Percentiles rank a stretch among this genome's conserved stretches.
Conservation (phyloP, 768 basidiomycete genomes). For the Trametes sanguinea region DNA sequence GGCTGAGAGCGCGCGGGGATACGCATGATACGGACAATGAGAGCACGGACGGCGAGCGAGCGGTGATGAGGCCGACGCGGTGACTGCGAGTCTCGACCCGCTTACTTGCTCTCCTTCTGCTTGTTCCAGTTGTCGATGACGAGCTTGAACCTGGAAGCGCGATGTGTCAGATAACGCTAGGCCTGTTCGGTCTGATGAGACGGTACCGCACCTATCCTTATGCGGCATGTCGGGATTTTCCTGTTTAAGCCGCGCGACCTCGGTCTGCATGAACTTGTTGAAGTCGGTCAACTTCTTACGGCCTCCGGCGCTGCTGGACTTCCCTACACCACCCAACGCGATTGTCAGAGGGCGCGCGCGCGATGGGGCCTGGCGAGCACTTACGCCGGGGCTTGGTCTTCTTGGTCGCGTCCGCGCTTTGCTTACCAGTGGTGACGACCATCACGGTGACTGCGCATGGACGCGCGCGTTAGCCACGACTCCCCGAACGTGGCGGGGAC, state of each 20-base stretch:
- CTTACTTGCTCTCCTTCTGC: slow-evolving; percentile 56
- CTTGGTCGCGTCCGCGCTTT: slow-evolving; percentile 22
- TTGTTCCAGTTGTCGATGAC: slow-evolving; percentile 81
- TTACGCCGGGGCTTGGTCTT: slow-evolving; percentile 26
- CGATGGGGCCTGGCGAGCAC: slow-evolving; percentile 11
- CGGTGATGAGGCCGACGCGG: neutral
- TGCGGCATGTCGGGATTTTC: slow-evolving; percentile 70
- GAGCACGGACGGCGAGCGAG: neutral
- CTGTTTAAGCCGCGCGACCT: slow-evolving; percentile 79
- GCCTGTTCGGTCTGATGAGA: slow-evolving; percentile 40
- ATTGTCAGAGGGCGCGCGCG: slow-evolving; percentile 14
- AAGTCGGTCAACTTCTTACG: slow-evolving; percentile 69
- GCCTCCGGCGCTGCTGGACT: slow-evolving; percentile 52
- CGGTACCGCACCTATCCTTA: slow-evolving; percentile 62
- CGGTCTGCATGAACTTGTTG: slow-evolving; percentile 80
- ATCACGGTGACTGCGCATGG: slow-evolving; percentile 20
- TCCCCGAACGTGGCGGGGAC: neutral
- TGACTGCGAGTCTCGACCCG: neutral
- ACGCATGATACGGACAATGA: neutral
- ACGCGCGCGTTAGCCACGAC: slow-evolving; percentile 15
- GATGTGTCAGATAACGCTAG: slow-evolving; percentile 6
- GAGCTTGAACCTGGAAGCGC: slow-evolving; percentile 48
- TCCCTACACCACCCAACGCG: slow-evolving; percentile 38
- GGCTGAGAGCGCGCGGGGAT: neutral
- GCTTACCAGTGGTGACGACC: slow-evolving; percentile 23